phyloP scores from a whole-genome alignment of 805 yeast genomes.

The Metschnikowia colocasiae region DNA sequence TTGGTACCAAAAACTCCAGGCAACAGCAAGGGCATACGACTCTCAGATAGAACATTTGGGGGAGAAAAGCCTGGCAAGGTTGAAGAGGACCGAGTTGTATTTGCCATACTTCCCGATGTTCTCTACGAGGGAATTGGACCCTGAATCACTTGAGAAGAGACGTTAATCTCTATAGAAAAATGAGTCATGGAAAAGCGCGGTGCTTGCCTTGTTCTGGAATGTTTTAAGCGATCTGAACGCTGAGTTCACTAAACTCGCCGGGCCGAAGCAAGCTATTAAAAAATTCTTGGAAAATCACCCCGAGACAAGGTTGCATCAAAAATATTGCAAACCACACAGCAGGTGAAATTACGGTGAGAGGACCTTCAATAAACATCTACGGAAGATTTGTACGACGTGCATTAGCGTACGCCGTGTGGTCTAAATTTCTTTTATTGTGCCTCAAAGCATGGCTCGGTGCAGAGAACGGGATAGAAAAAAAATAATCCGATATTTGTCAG shows the following conservation, averaged over 20 bases:
- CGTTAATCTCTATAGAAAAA: not conserved
- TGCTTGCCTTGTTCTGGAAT: not conserved
- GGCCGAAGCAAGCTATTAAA: no score
- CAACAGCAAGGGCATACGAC: constrained; percentile 15
- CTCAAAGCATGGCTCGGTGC: not conserved
- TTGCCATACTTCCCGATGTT: constrained; percentile 14
- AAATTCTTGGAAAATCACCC: not conserved
- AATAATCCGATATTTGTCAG: constrained; percentile 2
- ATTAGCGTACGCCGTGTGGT: not conserved
- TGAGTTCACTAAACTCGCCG: no score
- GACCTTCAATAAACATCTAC: not conserved
- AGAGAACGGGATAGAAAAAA: not conserved
- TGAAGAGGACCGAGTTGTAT: constrained; percentile 8
- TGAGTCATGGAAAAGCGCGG: not conserved
- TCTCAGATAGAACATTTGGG: constrained; percentile 1
- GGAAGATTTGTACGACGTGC: not conserved
- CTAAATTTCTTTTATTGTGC: not conserved
- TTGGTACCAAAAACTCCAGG: constrained; percentile 10
- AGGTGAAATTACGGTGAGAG: not conserved
- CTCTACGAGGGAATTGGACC: not conserved
- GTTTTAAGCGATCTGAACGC: no score
- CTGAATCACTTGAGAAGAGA: not conserved
- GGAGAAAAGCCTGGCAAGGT: not conserved
- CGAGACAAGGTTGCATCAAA: not conserved
- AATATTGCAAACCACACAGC: not conserved